A percentile compares a stretch with the other conserved stretches of the same genome.
Conservation (phyloP, 2,329 filamentous ascomycete species). For the Lecanosticta acicola region DNA sequence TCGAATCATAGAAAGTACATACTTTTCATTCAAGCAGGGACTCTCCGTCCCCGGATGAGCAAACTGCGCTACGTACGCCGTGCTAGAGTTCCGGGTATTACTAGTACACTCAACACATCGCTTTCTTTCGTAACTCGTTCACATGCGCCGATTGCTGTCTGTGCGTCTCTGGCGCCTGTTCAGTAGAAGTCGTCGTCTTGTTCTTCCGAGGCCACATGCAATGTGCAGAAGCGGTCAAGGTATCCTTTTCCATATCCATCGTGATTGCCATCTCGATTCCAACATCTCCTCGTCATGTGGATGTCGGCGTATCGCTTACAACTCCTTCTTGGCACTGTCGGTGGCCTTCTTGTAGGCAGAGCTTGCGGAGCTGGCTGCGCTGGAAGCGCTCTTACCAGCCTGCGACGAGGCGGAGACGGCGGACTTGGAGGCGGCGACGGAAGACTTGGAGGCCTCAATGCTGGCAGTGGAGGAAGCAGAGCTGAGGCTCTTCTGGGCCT, state of each 20-base stretch:
- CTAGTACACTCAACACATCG: slow-evolving; percentile 15
- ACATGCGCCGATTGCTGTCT: slow-evolving; percentile 10
- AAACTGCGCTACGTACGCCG: slow-evolving; percentile 10
- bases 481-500: slow-evolving; percentile 33
- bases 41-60: background rate
- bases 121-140: slow-evolving; percentile 18
- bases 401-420: slow-evolving; percentile 29
- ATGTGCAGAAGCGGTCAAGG: background rate
- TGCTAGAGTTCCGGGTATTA: slow-evolving; percentile 15
- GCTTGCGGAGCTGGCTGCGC: slow-evolving; percentile 28
- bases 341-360: slow-evolving; percentile 23
- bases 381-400: slow-evolving; percentile 30
- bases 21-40: background rate
- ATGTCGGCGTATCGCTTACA: slow-evolving; percentile 30
- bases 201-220: slow-evolving; percentile 10
- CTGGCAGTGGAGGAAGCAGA: slow-evolving; percentile 33
- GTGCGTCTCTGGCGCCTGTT: background rate
- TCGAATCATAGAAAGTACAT: too few relatives aligned
- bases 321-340: slow-evolving; percentile 41
- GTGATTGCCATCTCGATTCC: background rate
- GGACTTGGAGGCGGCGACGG: slow-evolving; percentile 24
- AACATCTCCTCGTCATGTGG: background rate
- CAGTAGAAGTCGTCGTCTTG: slow-evolving; percentile 1
- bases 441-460: slow-evolving; percentile 20
- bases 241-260: too few relatives aligned